A percentile compares a stretch with the other conserved stretches of the same genome.
phyloP scores from a whole-genome alignment of 305 asterid species.

The Fraxinus velutina region DNA sequence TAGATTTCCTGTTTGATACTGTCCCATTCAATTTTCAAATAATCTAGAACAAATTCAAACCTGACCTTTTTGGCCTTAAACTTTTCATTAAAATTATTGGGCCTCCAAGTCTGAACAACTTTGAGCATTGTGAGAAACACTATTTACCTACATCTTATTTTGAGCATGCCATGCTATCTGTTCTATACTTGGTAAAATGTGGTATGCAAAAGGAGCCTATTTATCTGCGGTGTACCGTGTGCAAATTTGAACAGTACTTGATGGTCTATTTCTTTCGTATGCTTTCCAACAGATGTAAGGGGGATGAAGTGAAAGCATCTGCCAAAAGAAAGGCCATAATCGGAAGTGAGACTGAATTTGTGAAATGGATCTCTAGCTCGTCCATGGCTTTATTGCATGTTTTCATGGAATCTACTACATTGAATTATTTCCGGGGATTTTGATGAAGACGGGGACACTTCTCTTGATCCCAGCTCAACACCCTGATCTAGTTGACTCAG shows the following conservation, averaged over 20 bases:
- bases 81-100: not conserved
- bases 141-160: not conserved
- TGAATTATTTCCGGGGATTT: not conserved
- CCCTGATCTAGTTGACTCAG: not conserved
- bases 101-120: not conserved
- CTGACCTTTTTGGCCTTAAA: not conserved
- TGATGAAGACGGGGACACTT: not conserved
- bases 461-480: not conserved
- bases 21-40: not conserved
- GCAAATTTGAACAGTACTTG: not conserved
- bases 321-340: not conserved
- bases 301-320: not conserved
- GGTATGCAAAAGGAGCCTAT: not conserved
- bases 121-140: not conserved
- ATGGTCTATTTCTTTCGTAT: not conserved
- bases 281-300: constrained; percentile 10
- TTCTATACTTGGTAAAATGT: not conserved
- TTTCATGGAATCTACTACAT: not conserved
- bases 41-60: not conserved
- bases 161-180: not conserved
- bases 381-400: not conserved
- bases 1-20: not conserved
- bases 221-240: not conserved
- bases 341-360: not conserved
- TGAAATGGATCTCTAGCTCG: not conserved